phyloP scores from a whole-genome alignment of 2,329 filamentous ascomycete species.

The Aspergillus cejpii region DNA sequence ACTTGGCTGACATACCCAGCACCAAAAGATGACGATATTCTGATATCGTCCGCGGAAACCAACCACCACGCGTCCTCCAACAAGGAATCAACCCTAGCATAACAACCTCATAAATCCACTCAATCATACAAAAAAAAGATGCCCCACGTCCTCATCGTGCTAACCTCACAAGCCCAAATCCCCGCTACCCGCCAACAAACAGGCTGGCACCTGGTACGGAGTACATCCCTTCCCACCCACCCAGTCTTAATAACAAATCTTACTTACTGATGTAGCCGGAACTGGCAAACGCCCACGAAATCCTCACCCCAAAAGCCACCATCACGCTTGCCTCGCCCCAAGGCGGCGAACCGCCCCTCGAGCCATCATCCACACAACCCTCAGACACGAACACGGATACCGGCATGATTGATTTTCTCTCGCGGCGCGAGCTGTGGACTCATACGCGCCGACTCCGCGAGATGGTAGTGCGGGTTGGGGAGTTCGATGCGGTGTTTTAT shows the following conservation, averaged over 20 bases:
- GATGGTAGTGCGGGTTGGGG: slow-evolving; percentile 49
- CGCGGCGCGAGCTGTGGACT: slow-evolving; percentile 53
- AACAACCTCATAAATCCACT: not conserved
- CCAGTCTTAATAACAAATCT: slow-evolving; percentile 22
- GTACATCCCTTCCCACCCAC: slow-evolving; percentile 1
- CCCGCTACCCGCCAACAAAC: slow-evolving; percentile 45
- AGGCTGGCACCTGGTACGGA: slow-evolving; percentile 62
- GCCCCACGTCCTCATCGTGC: slow-evolving; percentile 59
- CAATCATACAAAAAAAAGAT: not conserved
- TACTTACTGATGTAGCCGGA: too few relatives aligned
- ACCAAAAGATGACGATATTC: not conserved
- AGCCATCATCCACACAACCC: slow-evolving; percentile 48
- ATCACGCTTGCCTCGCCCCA: slow-evolving; percentile 53
- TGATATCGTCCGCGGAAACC: not conserved
- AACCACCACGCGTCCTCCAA: not conserved
- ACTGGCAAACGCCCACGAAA: slow-evolving; percentile 56
- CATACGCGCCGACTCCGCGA: slow-evolving; percentile 51
- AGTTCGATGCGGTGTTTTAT: slow-evolving; percentile 56
- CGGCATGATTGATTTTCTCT: slow-evolving; percentile 45
- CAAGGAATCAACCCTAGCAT: not conserved
- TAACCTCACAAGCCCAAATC: slow-evolving; percentile 52
- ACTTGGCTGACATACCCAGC: not conserved
- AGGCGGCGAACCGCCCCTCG: slow-evolving; percentile 54
- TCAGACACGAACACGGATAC: slow-evolving; percentile 47
- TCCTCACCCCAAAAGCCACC: slow-evolving; percentile 47